Percentiles rank a stretch among this genome's conserved stretches.
Conservation (phyloP, 1,139 yeast genomes). For the Suhomyces atakaporum region DNA sequence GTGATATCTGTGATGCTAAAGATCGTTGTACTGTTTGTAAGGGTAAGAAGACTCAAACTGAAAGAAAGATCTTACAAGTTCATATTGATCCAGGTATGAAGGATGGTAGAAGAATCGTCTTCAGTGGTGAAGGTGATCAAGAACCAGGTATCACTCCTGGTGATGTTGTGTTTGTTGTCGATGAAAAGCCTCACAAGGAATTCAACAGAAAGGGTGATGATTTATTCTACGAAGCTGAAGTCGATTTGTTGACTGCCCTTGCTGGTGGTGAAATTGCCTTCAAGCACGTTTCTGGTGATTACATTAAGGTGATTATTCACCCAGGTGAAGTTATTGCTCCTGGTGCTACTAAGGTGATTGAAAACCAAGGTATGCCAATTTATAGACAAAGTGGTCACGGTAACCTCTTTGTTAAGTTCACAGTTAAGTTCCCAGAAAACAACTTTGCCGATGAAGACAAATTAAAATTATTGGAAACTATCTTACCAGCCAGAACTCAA, state of each 20-base stretch:
- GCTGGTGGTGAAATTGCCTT: conserved; percentile 93
- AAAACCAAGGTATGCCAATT: conserved; percentile 95
- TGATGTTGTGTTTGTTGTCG: conserved; percentile 89
- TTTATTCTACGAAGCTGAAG: conserved; percentile 78
- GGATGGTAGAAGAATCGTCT: conserved; percentile 88
- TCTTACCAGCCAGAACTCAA: conserved; percentile 66
- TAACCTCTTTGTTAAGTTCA: conserved; percentile 69
- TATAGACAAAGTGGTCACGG: conserved; percentile 76
- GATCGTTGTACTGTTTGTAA: conserved; percentile 86
- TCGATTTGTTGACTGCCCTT: conserved; percentile 89
- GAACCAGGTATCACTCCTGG: conserved; percentile 96
- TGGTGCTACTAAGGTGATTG: conserved; percentile 76
- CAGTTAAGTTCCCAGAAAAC: conserved; percentile 67
- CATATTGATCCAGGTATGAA: conserved; percentile 97
- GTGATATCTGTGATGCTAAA: conserved; percentile 84
- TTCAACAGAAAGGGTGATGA: conserved; percentile 92
- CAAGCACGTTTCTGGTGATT: conserved; percentile 87
- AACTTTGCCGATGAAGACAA: conserved; percentile 68
- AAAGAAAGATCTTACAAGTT: conserved; percentile 92
- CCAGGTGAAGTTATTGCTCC: conserved; percentile 96
- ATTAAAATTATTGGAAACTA: conserved; percentile 61
- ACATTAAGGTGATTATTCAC: conserved; percentile 73
- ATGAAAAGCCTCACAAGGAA: conserved; percentile 79
- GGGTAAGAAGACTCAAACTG: conserved; percentile 86
- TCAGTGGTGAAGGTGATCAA: conserved; percentile 97